A percentile compares a stretch with the other conserved stretches of the same genome.
Conservation (phyloP, 1,284 basidiomycete genomes). For the Sporisorium sorghi region DNA sequence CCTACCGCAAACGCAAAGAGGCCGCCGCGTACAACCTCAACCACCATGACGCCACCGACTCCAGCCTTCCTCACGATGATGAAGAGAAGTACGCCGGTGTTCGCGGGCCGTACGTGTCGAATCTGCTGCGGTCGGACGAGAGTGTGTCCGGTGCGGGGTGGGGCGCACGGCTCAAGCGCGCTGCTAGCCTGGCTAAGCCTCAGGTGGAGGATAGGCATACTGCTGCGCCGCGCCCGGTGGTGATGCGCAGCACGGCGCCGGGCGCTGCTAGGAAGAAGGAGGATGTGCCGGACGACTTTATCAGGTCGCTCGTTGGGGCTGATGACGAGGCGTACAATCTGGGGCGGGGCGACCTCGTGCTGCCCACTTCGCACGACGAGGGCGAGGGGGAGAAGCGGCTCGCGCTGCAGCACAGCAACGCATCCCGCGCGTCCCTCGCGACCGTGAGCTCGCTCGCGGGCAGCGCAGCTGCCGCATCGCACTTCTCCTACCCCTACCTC, state of each 20-base stretch:
- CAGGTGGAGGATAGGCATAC: constrained; percentile 15
- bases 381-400: neutral
- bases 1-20: constrained; percentile 60
- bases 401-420: constrained; percentile 18
- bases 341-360: constrained; percentile 16
- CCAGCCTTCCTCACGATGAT: no score
- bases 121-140: constrained; percentile 28
- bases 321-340: constrained; percentile 4
- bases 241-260: constrained; percentile 21
- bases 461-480: constrained; percentile 23
- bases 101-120: constrained; percentile 46
- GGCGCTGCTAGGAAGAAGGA: neutral
- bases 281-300: constrained; percentile 46
- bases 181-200: constrained; percentile 21
- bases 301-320: constrained; percentile 35
- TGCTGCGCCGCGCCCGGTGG: constrained; percentile 16
- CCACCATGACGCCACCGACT: constrained; percentile 7
- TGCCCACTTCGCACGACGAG: constrained; percentile 1
- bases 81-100: constrained; percentile 18
- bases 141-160: constrained; percentile 20
- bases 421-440: constrained; percentile 12
- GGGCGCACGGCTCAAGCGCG: constrained; percentile 27
- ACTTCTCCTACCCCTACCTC: constrained; percentile 61
- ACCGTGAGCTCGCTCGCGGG: constrained; percentile 7
- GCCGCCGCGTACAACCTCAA: constrained; percentile 40